These are phyloP conservation scores for Pyricularia sp. DNA, from an alignment of 2,329 filamentous ascomycete species.

Conservation along the genomic window DNA sequence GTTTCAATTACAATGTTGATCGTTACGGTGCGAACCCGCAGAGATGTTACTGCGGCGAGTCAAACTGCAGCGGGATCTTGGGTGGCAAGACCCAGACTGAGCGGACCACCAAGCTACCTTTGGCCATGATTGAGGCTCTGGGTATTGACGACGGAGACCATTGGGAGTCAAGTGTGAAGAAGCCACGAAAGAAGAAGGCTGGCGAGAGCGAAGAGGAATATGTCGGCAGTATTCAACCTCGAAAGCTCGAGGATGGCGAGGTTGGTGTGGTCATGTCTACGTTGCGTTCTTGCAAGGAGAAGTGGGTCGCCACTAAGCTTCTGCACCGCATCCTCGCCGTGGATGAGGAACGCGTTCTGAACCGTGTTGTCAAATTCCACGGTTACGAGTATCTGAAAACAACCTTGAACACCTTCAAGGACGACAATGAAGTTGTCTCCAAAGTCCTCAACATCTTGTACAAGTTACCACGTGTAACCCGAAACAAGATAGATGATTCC, in stretches of 20 bases:
- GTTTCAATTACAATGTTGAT: constrained; percentile 99
- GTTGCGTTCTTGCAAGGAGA: constrained; percentile 95
- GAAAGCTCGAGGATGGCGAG: constrained; percentile 64
- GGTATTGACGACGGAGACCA: constrained; percentile 87
- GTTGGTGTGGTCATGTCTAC: constrained; percentile 93
- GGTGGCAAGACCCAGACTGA: constrained; percentile 97
- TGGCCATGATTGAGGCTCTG: constrained; percentile 83
- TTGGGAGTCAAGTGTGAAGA: constrained; percentile 85
- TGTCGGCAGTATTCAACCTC: constrained; percentile 74
- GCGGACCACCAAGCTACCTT: constrained; percentile 79
- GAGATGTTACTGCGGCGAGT: constrained; percentile 89
- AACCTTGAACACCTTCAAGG: constrained; percentile 68
- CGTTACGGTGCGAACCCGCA: constrained; percentile 94
- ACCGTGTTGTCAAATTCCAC: constrained; percentile 89
- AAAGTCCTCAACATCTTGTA: constrained; percentile 85
- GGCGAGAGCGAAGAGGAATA: constrained; percentile 93
- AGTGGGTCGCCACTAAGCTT: constrained; percentile 96
- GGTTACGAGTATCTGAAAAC: constrained; percentile 91
- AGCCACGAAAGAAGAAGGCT: constrained; percentile 81
- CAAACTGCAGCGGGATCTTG: constrained; percentile 91
- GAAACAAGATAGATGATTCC: constrained; percentile 94
- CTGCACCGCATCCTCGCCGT: constrained; percentile 77
- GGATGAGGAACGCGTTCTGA: constrained; percentile 74
- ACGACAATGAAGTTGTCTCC: constrained; percentile 80
- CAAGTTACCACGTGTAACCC: constrained; percentile 76